These are phyloP conservation scores for Rhizoctonia solani DNA, from an alignment of 1,284 basidiomycete genomes.

Conservation along the genomic window DNA sequence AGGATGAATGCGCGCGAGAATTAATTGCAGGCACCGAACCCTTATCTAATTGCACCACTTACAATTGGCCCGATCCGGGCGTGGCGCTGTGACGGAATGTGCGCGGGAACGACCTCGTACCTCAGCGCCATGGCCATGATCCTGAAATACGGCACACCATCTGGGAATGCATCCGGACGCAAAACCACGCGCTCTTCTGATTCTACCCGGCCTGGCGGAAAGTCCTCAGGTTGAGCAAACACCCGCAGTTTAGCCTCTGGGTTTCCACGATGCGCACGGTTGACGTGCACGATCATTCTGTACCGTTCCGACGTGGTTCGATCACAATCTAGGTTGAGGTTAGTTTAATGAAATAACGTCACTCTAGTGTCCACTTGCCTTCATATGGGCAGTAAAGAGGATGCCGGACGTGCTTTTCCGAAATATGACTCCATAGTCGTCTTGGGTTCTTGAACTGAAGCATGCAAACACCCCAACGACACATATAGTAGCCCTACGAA, in stretches of 20 bases:
- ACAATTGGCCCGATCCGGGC: slow-evolving; percentile 14
- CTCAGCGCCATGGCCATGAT: slow-evolving; percentile 18
- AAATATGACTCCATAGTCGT: slow-evolving; percentile 23
- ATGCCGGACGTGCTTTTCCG: not conserved
- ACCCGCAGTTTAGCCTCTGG: not conserved
- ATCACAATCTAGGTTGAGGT: not conserved
- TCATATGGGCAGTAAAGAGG: slow-evolving; percentile 20
- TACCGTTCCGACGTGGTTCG: slow-evolving; percentile 2
- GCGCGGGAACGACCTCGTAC: slow-evolving; percentile 7
- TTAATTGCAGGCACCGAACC: not conserved
- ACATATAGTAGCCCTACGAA: slow-evolving; percentile 6
- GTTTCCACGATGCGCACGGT: not conserved
- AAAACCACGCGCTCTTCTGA: not conserved
- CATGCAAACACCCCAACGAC: slow-evolving; percentile 2
- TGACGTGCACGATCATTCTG: slow-evolving; percentile 11
- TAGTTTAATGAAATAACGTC: not conserved
- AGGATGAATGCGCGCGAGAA: not conserved
- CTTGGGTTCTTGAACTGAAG: slow-evolving; percentile 1
- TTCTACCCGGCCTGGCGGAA: not conserved
- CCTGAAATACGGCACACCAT: slow-evolving; percentile 24
- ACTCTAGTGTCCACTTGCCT: not conserved
- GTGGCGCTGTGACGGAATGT: slow-evolving; percentile 5
- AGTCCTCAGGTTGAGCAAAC: slow-evolving; percentile 16
- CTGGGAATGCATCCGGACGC: slow-evolving; percentile 5
- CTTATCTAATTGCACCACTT: not conserved